Evolutionary conservation across 1,284 basidiomycete species (phyloP).

Genomic region (Spongiforma sp.): DNA sequence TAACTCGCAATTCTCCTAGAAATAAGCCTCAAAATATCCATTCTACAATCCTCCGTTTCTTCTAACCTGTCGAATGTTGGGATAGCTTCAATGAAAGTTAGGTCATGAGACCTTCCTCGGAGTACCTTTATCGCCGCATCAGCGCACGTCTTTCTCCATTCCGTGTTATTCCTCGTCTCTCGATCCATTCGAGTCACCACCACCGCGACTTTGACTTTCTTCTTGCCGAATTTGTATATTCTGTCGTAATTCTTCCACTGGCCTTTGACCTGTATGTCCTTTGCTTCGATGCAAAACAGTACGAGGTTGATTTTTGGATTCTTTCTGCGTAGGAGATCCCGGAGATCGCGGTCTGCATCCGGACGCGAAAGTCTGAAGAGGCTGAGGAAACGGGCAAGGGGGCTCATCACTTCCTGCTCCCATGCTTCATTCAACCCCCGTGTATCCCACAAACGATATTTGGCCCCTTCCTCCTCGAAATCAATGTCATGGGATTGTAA

Average conservation of each 20-base stretch:
- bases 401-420: background rate
- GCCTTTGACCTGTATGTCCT: conserved; percentile 15
- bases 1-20: conserved; percentile 9
- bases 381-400: conserved; percentile 12
- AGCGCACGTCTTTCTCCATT: conserved; percentile 39
- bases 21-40: conserved; percentile 8
- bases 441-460: conserved; percentile 20
- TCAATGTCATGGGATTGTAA: conserved; percentile 4
- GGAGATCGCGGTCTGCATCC: conserved; percentile 18
- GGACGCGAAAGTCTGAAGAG: conserved; percentile 5
- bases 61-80: conserved; percentile 12
- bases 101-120: conserved; percentile 10
- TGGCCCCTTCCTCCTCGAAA: background rate
- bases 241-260: conserved; percentile 21
- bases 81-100: conserved; percentile 13
- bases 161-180: conserved; percentile 28
- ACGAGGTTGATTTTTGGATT: conserved; percentile 16
- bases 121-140: background rate
- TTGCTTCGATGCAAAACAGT: conserved; percentile 20
- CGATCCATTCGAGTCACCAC: conserved; percentile 45
- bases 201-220: conserved; percentile 19
- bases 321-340: conserved; percentile 14
- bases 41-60: conserved; percentile 7
- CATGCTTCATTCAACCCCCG: conserved; percentile 19
- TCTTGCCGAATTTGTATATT: conserved; percentile 21